Percentiles rank a stretch among this genome's conserved stretches.
phyloP scores from a whole-genome alignment of 495 filamentous ascomycete species.

The Coniosporium apollinis region DNA sequence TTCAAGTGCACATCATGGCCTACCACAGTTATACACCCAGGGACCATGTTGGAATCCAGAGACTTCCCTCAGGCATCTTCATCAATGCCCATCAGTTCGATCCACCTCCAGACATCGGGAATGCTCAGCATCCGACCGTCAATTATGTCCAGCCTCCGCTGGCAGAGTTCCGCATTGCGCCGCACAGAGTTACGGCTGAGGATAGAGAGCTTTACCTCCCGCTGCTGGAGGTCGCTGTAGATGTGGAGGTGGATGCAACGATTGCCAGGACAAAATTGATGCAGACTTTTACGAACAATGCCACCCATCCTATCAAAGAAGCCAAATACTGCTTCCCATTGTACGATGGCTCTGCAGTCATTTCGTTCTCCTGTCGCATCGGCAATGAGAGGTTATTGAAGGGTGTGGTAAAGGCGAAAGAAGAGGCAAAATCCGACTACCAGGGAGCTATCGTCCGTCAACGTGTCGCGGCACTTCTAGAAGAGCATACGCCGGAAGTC shows the following conservation, averaged over 20 bases:
- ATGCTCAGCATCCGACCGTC: too few species aligned
- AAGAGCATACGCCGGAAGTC: conserved; percentile 16
- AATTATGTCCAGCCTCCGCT: too few species aligned
- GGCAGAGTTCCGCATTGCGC: too few species aligned
- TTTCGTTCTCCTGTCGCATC: conserved; percentile 10
- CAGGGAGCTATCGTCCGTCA: conserved; percentile 9
- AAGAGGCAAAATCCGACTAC: conserved; percentile 3
- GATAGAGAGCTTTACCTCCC: too few species aligned
- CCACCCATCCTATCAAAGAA: background rate
- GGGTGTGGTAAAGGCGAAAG: background rate
- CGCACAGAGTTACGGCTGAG: too few species aligned
- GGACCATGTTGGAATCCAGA: too few species aligned
- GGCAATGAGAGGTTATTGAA: conserved; percentile 4
- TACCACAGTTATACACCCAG: too few species aligned
- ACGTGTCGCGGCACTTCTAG: conserved; percentile 12
- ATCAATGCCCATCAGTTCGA: too few species aligned
- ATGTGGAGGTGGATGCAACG: conserved; percentile 1
- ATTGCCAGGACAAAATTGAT: conserved; percentile 2
- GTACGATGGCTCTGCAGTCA: conserved; percentile 13
- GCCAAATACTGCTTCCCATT: conserved; percentile 13
- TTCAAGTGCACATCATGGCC: too few species aligned
- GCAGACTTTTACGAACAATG: background rate
- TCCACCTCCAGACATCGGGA: too few species aligned
- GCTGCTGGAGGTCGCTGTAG: conserved; percentile 2
- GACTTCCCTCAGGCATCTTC: too few species aligned